A percentile compares a stretch with the other conserved stretches of the same genome.
These are phyloP conservation scores for Multifurca ochricompacta DNA, from an alignment of 768 basidiomycete genomes.

Conservation along the genomic window DNA sequence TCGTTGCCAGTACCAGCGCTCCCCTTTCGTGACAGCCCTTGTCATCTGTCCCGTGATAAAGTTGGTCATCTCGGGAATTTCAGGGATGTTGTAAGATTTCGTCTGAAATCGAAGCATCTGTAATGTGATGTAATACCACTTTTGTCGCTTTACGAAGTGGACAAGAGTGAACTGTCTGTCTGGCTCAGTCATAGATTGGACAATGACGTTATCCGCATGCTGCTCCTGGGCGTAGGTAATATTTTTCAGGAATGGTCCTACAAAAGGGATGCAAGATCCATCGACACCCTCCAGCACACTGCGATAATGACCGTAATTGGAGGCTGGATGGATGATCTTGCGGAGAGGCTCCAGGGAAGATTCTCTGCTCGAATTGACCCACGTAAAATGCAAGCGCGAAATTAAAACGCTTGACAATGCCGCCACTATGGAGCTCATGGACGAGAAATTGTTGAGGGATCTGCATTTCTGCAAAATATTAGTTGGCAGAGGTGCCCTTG, in stretches of 20 bases:
- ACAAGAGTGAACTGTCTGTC: slow-evolving; percentile 29
- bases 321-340: slow-evolving; percentile 50
- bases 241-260: slow-evolving; percentile 55
- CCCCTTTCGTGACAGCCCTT: slow-evolving; percentile 35
- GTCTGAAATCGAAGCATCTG: slow-evolving; percentile 52
- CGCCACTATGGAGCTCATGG: slow-evolving; percentile 58
- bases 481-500: neutral
- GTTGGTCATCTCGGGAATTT: slow-evolving; percentile 37
- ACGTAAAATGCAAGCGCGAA: slow-evolving; percentile 50
- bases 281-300: slow-evolving; percentile 33
- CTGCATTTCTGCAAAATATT: slow-evolving; percentile 49
- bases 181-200: slow-evolving; percentile 14
- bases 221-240: slow-evolving; percentile 49
- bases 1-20: slow-evolving; percentile 47
- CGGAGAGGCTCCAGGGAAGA: slow-evolving; percentile 43
- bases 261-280: slow-evolving; percentile 59
- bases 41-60: slow-evolving; percentile 44
- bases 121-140: slow-evolving; percentile 47
- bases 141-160: slow-evolving; percentile 47
- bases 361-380: slow-evolving; percentile 53
- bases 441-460: slow-evolving; percentile 54
- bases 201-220: slow-evolving; percentile 33
- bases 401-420: slow-evolving; percentile 55
- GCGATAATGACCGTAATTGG: slow-evolving; percentile 52
- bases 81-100: slow-evolving; percentile 40